Conservation (phyloP, 345 rosid genomes). For the Populus davidiana region DNA sequence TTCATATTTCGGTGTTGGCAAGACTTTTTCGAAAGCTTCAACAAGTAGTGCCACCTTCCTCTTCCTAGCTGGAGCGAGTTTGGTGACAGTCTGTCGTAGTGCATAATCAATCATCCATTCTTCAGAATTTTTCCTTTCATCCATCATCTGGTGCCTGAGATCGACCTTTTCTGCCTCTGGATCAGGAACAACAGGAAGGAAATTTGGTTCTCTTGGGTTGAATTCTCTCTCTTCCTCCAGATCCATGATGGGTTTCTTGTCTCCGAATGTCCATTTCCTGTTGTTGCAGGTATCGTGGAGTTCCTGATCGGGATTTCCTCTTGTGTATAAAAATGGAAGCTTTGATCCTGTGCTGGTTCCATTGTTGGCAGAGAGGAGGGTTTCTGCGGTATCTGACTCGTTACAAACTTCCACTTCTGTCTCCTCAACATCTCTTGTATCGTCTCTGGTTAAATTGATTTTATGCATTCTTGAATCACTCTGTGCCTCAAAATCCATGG, state of each 20-base stretch:
- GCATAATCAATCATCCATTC: constrained; percentile 39
- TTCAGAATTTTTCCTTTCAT: constrained; percentile 28
- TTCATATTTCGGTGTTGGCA: constrained; percentile 38
- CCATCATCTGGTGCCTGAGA: constrained; percentile 29
- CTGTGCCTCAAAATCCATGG: constrained; percentile 22
- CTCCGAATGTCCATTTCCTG: constrained; percentile 39
- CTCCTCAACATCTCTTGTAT: constrained; percentile 23
- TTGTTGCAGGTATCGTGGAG: constrained; percentile 15
- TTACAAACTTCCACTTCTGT: constrained; percentile 25
- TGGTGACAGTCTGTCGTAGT: constrained; percentile 29
- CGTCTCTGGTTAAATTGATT: constrained; percentile 16
- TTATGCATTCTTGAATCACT: constrained; percentile 6
- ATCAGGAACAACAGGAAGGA: constrained; percentile 52
- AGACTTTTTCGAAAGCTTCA: constrained; percentile 30
- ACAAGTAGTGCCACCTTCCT: constrained; percentile 31
- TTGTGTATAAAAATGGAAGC: constrained; percentile 15
- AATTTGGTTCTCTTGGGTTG: constrained; percentile 83
- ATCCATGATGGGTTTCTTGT: constrained; percentile 33
- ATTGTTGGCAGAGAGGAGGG: constrained; percentile 6
- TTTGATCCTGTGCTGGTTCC: constrained; percentile 1
- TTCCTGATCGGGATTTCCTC: constrained; percentile 34
- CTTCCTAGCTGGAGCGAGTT: constrained; percentile 32
- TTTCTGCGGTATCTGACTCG: constrained; percentile 19
- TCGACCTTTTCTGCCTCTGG: constrained; percentile 42
- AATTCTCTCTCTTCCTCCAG: constrained; percentile 40